Evolutionary conservation across 768 basidiomycete species (phyloP), one percentile per base, ranked within the genome.

Genomic region (Mrakia gelida): DNA sequence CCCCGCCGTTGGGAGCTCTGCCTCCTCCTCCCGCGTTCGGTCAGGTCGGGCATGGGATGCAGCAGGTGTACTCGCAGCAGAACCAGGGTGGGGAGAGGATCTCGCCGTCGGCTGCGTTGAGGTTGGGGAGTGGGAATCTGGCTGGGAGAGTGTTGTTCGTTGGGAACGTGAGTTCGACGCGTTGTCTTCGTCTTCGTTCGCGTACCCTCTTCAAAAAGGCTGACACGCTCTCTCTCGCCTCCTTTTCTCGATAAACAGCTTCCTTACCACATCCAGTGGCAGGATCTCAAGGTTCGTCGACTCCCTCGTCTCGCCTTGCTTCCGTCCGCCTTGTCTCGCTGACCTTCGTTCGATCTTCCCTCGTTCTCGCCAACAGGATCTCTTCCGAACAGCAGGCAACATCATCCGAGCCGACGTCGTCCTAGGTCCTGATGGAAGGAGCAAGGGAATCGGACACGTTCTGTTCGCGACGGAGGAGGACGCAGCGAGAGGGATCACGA

Each of bases 371-470:
- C 3, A 1, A 52, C 49, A 52, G 49, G 95, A 98, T 84, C 88
- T 98, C 6, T 96, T 98, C 83, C 89, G 95, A 34, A 90, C 92
- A 80, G 94, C 93, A 0, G 95, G 96, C n/a, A 90, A 92, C 28
- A 92, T 98, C 75, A 86, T 94, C 52, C 90, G 96, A 32, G 96
- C 96, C 26, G 84, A 85, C 81, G 92, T 97, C 28, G 92, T 92
- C 26, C 88, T 94, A 45, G 93, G 93, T 54, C 89, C 89, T 7
- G 94, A 97, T 82, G 93, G 94, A 23, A 89, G 95, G 52, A 94
- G 93, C 54, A 87, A 94, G 72, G 97, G 97, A 1, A 96, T 95
- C 81, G 96, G 97, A 0, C 96, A 92, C 0, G 95, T 98, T 0
- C 88, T 92, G 0, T 96, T 93, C 82, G 90, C 92, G 8, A 91